Evolutionary conservation across 345 rosid genomes (phyloP), one percentile per base, ranked within the genome.

Genomic region (Hirschfeldia incana): DNA sequence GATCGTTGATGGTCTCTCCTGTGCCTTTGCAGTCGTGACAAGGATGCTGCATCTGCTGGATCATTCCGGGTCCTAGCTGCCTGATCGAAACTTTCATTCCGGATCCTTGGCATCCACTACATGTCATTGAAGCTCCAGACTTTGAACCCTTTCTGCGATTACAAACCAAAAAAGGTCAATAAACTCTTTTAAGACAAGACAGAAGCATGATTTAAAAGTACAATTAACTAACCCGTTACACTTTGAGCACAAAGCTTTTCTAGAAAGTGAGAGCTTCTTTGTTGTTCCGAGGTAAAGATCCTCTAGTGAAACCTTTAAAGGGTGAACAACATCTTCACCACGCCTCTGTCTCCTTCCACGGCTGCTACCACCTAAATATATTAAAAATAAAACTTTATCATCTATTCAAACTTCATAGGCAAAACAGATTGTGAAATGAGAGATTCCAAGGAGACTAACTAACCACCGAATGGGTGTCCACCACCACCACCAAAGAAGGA

Each of bases 251-350:
- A 94, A 81, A 70, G 87, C 88, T 55, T 92, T 92, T 65, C 97
- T 80, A 3, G 98, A 87, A 13, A 92, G 89, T 1, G 97, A 92
- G 1, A 92, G 94, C 85, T 44, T 94, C 93, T 90, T 49, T 1
- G 16, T 49, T n/a, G 57, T 49, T 15, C 57, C 57, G 16, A 49
- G 57, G n/a, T 49, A 49, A 3, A 94, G 82, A 64, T 94, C 97
- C 84, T 91, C 97, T 66, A 94, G 37, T 3, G 96, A 87, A 28
- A 87, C 97, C 87, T 92, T 94, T 34, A 92, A 36, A 27, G 94
- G 88, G 72, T 92, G 97, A 71, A 94, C 89, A 33, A 89, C 89
- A 75, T 94, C 98, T 69, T 92, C 97, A 0, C 98, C 98, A 11
- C 91, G 85, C 59, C 93, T 88, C 89, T 94, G 97, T 61, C 98